A percentile compares a stretch with the other conserved stretches of the same genome.
Conservation (phyloP, 768 basidiomycete species). For the Leccinum subtestaceum region DNA sequence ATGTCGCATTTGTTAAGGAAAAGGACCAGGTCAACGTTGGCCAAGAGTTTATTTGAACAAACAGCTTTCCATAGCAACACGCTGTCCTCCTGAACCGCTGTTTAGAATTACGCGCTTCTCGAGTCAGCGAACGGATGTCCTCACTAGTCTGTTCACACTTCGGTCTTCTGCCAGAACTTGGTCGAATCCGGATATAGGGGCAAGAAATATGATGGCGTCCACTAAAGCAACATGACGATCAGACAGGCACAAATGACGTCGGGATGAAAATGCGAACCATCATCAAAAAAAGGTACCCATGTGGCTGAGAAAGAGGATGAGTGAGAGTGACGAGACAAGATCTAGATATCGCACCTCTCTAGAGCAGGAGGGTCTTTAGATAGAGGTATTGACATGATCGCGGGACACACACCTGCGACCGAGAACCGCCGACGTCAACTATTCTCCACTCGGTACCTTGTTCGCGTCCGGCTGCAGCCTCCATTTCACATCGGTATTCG, state of each 20-base stretch:
- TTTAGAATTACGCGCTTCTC: neutral
- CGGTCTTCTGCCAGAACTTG: conserved; percentile 52
- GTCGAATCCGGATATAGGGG: conserved; percentile 58
- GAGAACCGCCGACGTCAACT: conserved; percentile 52
- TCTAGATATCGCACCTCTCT: conserved; percentile 34
- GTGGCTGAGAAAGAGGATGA: conserved; percentile 34
- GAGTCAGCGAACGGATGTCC: conserved; percentile 11
- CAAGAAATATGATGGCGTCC: conserved; percentile 55
- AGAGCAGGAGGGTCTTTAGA: conserved; percentile 7
- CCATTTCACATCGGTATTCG: conserved; percentile 84
- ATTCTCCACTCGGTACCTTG: conserved; percentile 55
- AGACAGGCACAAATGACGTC: neutral
- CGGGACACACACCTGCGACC: conserved; percentile 42
- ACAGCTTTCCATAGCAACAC: conserved; percentile 73
- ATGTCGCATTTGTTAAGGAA: conserved; percentile 86
- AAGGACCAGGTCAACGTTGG: conserved; percentile 68
- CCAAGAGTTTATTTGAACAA: conserved; percentile 68
- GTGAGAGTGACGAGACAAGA: conserved; percentile 2
- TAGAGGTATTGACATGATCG: neutral
- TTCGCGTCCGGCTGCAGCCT: conserved; percentile 48
- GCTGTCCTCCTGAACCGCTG: conserved; percentile 59
- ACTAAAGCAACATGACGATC: conserved; percentile 14
- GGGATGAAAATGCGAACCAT: conserved; percentile 32
- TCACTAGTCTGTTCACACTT: conserved; percentile 48
- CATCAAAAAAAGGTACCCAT: conserved; percentile 57